Base-by-base conservation (phyloP, 1,139 yeast species). In the Sugiyamaella paludigena region DNA sequence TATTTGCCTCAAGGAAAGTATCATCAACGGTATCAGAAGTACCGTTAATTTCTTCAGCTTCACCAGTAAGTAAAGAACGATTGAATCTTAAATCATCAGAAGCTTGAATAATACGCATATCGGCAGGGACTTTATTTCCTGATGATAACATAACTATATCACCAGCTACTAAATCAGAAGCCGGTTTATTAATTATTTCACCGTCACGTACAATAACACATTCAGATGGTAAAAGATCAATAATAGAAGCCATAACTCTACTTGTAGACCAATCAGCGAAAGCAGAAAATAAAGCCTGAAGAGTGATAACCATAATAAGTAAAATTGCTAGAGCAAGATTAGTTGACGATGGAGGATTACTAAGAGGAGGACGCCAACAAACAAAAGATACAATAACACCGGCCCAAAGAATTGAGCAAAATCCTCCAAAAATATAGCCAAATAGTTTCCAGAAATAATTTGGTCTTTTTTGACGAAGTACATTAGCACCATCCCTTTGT, bases 121-220 rank as follows among this genome's bases (percentile, higher is more conserved):
- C 81, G 3, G 81, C 81, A n/a, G 81, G 78, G 5, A 77, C 60
- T 28, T 77, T 75, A 55, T 72, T 76, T 36, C 81, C 81, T 10
- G 73, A 72, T 27, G 63, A 57, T 43, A 77, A 60, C 38, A 65
- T 63, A n/a, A 77, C 70, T 43, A 77, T 59, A 56, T 77, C 81
- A 43, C 81, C 82, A 1, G 79, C 80, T 36, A 77, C 80, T 8
- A 77, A 68, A 27, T 74, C 69, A 40, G 66, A 70, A 1, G 78
- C 73, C 2, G 69, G 63, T 28, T 71, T 63, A 24, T 65, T 61
- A 8, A 55, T 36, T 35, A 60, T 68, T 11, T 63, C 66, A n/a
- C 76, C 76, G 46, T 69, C 62, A 57, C 80, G 66, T 27, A 70
- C 56, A 13, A 76, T 76, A 39, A 71, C 60, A 10, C 77, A 74